A percentile compares a stretch with the other conserved stretches of the same genome.
Conservation (phyloP, 2,329 filamentous ascomycete species). For the Diaporthe vaccinii region DNA sequence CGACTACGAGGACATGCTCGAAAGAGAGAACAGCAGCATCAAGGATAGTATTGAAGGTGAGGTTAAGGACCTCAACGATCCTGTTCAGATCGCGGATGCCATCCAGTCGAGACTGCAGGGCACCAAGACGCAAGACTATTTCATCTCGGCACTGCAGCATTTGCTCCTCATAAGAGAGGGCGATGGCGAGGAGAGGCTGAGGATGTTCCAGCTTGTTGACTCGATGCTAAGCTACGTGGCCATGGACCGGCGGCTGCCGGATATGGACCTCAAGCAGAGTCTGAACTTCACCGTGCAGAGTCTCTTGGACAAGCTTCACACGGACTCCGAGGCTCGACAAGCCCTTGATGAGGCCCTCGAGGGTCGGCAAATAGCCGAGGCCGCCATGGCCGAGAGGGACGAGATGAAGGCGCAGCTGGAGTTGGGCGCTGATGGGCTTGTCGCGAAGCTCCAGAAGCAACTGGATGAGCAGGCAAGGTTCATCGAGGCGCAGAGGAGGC, state of each 20-base stretch:
- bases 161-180: constrained; percentile 92
- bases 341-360: constrained; percentile 93
- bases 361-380: constrained; percentile 92
- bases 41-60: constrained; percentile 90
- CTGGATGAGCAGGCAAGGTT: constrained; percentile 93
- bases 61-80: constrained; percentile 92
- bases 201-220: constrained; percentile 98
- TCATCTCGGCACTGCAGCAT: constrained; percentile 94
- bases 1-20: constrained; percentile 97
- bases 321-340: constrained; percentile 93
- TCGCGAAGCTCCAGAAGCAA: constrained; percentile 92
- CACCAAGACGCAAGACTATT: constrained; percentile 92
- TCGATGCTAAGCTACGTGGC: constrained; percentile 99
- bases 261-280: constrained; percentile 98
- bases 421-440: constrained; percentile 91
- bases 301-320: constrained; percentile 94
- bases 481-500: constrained; percentile 88
- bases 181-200: constrained; percentile 89
- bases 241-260: constrained; percentile 94
- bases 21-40: constrained; percentile 90
- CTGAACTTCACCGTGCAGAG: constrained; percentile 98
- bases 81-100: constrained; percentile 91
- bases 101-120: constrained; percentile 89
- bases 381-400: constrained; percentile 95
- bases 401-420: constrained; percentile 92